Conservation (phyloP, 345 rosid genomes). For the Mangifera indica region DNA sequence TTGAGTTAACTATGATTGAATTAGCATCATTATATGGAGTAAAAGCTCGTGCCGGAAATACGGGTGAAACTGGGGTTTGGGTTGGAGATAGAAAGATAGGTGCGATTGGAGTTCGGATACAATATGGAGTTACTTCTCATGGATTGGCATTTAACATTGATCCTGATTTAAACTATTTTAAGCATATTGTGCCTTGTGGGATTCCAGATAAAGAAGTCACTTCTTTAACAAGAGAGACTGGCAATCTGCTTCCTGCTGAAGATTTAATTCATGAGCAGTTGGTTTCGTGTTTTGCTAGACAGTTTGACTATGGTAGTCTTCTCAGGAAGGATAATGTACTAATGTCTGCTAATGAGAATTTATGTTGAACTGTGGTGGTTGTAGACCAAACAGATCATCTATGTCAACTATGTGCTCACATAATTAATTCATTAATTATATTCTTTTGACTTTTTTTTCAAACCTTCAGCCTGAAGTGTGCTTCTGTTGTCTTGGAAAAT, state of each 20-base stretch:
- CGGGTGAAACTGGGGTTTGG: conserved; percentile 90
- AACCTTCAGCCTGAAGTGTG: neutral
- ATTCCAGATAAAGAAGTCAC: conserved; percentile 83
- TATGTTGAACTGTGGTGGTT: conserved; percentile 14
- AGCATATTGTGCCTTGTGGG: conserved; percentile 92
- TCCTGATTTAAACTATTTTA: conserved; percentile 79
- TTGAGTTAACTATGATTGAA: conserved; percentile 75
- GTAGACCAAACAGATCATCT: conserved; percentile 14
- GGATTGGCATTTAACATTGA: conserved; percentile 83
- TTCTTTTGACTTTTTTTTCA: neutral
- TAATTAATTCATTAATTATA: conserved; percentile 6
- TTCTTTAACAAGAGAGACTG: conserved; percentile 70
- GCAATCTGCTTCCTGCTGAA: conserved; percentile 57
- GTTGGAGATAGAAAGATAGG: conserved; percentile 87
- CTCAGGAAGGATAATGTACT: conserved; percentile 46
- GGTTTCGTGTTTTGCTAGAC: conserved; percentile 69
- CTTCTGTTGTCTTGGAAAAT: neutral
- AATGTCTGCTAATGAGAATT: conserved; percentile 28
- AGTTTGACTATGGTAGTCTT: conserved; percentile 51
- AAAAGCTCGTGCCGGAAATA: conserved; percentile 62
- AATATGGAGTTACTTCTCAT: conserved; percentile 76
- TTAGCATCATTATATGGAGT: conserved; percentile 67
- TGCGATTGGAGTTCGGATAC: conserved; percentile 83
- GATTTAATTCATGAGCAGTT: conserved; percentile 72
- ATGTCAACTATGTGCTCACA: neutral